Evolutionary conservation across 306 rosid genomes (phyloP).

Genomic region (barrel medic (Medicago truncatula)): MtrunA17r5.0-ANR NC_053046.1:31095501-31096000

Average conservation of each 20-base stretch:
- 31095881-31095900: neutral
- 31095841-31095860: slow-evolving; percentile 18
- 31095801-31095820: slow-evolving; percentile 32
- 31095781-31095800: slow-evolving; percentile 77
- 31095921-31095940: slow-evolving; percentile 49
- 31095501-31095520: slow-evolving; percentile 8
- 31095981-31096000: slow-evolving; percentile 78
- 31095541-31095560: slow-evolving; percentile 15
- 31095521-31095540: slow-evolving; percentile 15
- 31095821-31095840: neutral
- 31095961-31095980: slow-evolving; percentile 89
- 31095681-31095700: slow-evolving; percentile 90
- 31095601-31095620: slow-evolving; percentile 63
- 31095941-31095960: slow-evolving; percentile 62
- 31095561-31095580: slow-evolving; percentile 69
- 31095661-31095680: slow-evolving; percentile 63
- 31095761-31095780: slow-evolving; percentile 81
- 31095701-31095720: slow-evolving; percentile 90
- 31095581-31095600: slow-evolving; percentile 60
- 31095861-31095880: neutral
- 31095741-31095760: slow-evolving; percentile 68
- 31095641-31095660: slow-evolving; percentile 52
- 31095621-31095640: slow-evolving; percentile 66
- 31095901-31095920: slow-evolving; percentile 8
- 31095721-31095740: slow-evolving; percentile 78